Percentiles rank a stretch among this genome's conserved stretches.
These are phyloP conservation scores for Prillingera fragicola DNA, from an alignment of 1,284 basidiomycete species.

Conservation along the genomic window DNA sequence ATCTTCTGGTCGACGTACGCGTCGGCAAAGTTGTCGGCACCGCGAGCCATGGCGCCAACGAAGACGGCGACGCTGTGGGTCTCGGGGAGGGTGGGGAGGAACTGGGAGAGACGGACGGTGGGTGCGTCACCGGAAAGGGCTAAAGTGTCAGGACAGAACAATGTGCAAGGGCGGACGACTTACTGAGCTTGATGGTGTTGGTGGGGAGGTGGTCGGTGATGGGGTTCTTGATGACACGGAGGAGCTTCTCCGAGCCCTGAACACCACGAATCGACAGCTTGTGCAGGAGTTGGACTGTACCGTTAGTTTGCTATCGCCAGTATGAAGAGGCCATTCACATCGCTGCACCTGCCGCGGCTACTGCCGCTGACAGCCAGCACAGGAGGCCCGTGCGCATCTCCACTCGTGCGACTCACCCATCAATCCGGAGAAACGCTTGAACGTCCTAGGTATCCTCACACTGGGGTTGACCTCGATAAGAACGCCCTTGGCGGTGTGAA, in stretches of 20 bases:
- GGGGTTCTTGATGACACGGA: constrained; percentile 98
- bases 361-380: not conserved
- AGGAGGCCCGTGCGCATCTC: not conserved
- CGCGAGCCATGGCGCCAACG: constrained; percentile 95
- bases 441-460: constrained; percentile 94
- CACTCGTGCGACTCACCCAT: constrained; percentile 67
- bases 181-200: constrained; percentile 93
- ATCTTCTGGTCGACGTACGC: constrained; percentile 93
- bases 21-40: constrained; percentile 95
- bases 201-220: constrained; percentile 90
- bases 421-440: constrained; percentile 95
- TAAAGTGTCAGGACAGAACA: constrained; percentile 40
- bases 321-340: not conserved
- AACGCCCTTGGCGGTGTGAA: constrained; percentile 93
- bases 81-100: constrained; percentile 73
- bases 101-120: constrained; percentile 73
- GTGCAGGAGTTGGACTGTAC: constrained; percentile 88
- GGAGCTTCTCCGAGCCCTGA: constrained; percentile 91
- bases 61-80: constrained; percentile 91
- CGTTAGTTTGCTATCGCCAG: not conserved
- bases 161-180: constrained; percentile 43
- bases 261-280: constrained; percentile 92
- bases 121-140: constrained; percentile 89
- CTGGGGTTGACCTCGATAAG: constrained; percentile 98
- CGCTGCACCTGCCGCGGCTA: not conserved